Percentiles rank a stretch among this genome's conserved stretches.
Conservation (phyloP, 345 rosid species). For the Populus deltoides region DNA sequence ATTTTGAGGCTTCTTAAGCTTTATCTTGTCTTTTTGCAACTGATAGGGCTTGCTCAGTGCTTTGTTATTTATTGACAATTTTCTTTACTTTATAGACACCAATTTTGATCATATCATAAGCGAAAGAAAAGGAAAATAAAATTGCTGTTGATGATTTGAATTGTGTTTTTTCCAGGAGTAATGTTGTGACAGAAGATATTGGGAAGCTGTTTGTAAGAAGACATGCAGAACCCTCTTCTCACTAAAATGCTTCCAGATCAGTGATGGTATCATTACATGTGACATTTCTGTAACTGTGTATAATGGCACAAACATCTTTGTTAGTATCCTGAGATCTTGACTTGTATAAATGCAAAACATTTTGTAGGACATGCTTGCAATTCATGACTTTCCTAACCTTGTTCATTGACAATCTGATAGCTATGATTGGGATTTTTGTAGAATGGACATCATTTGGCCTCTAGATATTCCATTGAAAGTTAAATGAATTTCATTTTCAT, state of each 20-base stretch:
- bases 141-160: slow-evolving; percentile 16
- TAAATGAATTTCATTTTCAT: not conserved
- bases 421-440: not conserved
- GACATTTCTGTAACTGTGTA: slow-evolving; percentile 16
- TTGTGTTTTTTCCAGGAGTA: slow-evolving; percentile 55
- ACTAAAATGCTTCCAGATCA: slow-evolving; percentile 22
- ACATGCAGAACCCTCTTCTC: slow-evolving; percentile 42
- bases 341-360: slow-evolving; percentile 17
- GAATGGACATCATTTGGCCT: not conserved
- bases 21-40: not conserved
- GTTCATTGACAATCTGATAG: not conserved
- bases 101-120: not conserved
- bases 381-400: not conserved
- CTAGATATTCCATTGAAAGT: not conserved
- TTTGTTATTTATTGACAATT: not conserved
- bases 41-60: not conserved
- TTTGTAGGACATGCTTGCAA: not conserved
- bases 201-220: slow-evolving; percentile 71
- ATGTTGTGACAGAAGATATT: slow-evolving; percentile 90
- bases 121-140: not conserved
- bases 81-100: not conserved
- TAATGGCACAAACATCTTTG: not conserved
- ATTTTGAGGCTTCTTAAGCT: not conserved
- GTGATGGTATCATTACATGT: not conserved
- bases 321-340: not conserved